A percentile compares a stretch with the other conserved stretches of the same genome.
These are phyloP conservation scores for Houttuynia cordata DNA, from an alignment of 164 flowering plant genomes.

Conservation along the genomic window DNA sequence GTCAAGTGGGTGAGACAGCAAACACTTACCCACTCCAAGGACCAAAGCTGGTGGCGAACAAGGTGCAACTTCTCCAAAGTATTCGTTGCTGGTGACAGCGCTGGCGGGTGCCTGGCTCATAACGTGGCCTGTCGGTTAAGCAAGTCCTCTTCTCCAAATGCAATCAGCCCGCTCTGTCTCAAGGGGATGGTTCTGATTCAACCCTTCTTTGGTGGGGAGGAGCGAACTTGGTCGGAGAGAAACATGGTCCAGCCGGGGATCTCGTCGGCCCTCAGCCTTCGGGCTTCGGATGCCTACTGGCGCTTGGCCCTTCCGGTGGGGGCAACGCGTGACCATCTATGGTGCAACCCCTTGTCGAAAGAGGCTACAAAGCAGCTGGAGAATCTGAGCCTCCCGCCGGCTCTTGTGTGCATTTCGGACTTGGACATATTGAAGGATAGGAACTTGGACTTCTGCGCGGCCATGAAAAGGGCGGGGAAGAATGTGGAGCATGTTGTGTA, in stretches of 20 bases:
- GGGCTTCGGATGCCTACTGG: conserved; percentile 39
- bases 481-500: conserved; percentile 27
- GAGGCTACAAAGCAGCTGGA: conserved; percentile 7
- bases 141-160: background rate
- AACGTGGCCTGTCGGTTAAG: conserved; percentile 21
- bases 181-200: conserved; percentile 34
- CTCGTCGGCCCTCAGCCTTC: conserved; percentile 26
- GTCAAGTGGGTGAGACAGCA: conserved; percentile 25
- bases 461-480: conserved; percentile 26
- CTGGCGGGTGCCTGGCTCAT: conserved; percentile 43
- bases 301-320: conserved; percentile 29
- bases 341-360: conserved; percentile 35
- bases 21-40: conserved; percentile 8
- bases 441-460: conserved; percentile 30
- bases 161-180: conserved; percentile 13
- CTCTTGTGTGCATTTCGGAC: conserved; percentile 35
- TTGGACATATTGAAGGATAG: conserved; percentile 45
- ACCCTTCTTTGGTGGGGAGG: conserved; percentile 51
- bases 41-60: conserved; percentile 26
- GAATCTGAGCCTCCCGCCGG: conserved; percentile 13
- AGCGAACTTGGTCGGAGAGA: conserved; percentile 31
- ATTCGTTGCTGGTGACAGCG: conserved; percentile 39
- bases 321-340: conserved; percentile 35
- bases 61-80: conserved; percentile 26
- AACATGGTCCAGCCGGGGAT: conserved; percentile 20